Evolutionary conservation across 208 protist genomes (phyloP).

Genomic region (Leishmania major): DNA sequence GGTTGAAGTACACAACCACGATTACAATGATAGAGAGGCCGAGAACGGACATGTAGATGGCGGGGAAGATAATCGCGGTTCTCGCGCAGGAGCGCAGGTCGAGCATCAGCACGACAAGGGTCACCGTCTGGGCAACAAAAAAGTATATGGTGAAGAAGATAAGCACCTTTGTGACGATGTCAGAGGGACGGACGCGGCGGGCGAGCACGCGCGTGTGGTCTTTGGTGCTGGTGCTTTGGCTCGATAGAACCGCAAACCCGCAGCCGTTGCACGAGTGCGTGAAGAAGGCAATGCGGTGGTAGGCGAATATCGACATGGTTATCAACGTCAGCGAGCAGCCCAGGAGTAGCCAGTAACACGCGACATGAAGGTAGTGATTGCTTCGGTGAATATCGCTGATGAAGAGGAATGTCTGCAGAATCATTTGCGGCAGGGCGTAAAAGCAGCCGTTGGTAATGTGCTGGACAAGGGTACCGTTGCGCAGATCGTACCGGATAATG

Average conservation of each 20-base stretch:
- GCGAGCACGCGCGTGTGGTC: conserved; percentile 8
- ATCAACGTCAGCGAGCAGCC: conserved; percentile 40
- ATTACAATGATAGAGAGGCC: conserved; percentile 29
- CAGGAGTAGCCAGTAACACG: conserved; percentile 55
- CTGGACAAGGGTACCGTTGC: conserved; percentile 64
- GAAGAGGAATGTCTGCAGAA: conserved; percentile 78
- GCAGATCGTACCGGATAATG: conserved; percentile 85
- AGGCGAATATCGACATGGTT: conserved; percentile 59
- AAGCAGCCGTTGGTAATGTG: conserved; percentile 64
- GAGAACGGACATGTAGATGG: conserved; percentile 42
- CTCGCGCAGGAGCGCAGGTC: conserved; percentile 37
- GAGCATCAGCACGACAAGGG: conserved; percentile 44
- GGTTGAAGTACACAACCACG: conserved; percentile 39
- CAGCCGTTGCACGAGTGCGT: conserved; percentile 72
- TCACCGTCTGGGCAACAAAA: conserved; percentile 22
- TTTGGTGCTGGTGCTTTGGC: conserved; percentile 14
- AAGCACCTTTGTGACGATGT: conserved; percentile 26
- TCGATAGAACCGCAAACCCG: conserved; percentile 66
- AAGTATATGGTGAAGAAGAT: conserved; percentile 32
- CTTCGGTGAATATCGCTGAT: background rate
- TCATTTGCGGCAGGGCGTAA: conserved; percentile 68
- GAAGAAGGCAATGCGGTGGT: conserved; percentile 53
- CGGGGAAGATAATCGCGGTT: conserved; percentile 27
- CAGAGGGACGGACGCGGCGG: conserved; percentile 17
- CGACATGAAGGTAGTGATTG: background rate